Conservation (phyloP, 2,329 filamentous ascomycete species). For the Aureobasidium leucospermi region DNA sequence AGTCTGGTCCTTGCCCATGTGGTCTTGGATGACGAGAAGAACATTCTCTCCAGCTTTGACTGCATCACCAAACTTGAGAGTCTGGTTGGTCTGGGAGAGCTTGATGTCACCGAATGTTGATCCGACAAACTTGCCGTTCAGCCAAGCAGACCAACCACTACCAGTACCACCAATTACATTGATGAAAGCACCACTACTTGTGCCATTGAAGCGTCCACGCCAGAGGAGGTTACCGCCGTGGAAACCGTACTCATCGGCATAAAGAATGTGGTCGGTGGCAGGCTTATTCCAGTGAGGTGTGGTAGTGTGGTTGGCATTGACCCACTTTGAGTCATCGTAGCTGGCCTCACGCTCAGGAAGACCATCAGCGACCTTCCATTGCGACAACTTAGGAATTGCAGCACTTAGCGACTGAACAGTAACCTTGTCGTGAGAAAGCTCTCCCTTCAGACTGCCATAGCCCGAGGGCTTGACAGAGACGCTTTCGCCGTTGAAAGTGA, state of each 20-base stretch:
- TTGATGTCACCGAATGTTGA: slow-evolving; percentile 48
- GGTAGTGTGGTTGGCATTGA: slow-evolving; percentile 29
- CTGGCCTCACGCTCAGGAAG: slow-evolving; percentile 40
- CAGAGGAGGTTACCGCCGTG: slow-evolving; percentile 36
- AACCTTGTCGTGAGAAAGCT: slow-evolving; percentile 19
- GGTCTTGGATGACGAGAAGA: slow-evolving; percentile 50
- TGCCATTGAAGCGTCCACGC: slow-evolving; percentile 34
- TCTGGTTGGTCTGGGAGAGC: slow-evolving; percentile 30
- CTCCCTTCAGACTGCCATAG: slow-evolving; percentile 33
- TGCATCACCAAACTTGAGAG: slow-evolving; percentile 46
- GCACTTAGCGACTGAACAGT: slow-evolving; percentile 19
- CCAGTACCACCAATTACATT: slow-evolving; percentile 45
- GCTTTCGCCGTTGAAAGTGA: slow-evolving; percentile 34
- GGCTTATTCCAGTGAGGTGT: slow-evolving; percentile 32
- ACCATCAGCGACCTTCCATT: slow-evolving; percentile 43
- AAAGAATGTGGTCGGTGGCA: slow-evolving; percentile 33
- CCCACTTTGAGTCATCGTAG: slow-evolving; percentile 42
- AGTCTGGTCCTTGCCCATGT: slow-evolving; percentile 53
- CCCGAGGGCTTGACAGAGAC: slow-evolving; percentile 22
- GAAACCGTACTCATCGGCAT: slow-evolving; percentile 36
- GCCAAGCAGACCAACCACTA: slow-evolving; percentile 52
- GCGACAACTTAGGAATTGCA: slow-evolving; percentile 33
- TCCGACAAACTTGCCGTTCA: slow-evolving; percentile 51
- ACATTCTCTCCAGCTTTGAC: slow-evolving; percentile 38
- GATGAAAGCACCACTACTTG: slow-evolving; percentile 31